Base-by-base conservation (phyloP, 768 basidiomycete species). In the Amanita thiersii region DNA sequence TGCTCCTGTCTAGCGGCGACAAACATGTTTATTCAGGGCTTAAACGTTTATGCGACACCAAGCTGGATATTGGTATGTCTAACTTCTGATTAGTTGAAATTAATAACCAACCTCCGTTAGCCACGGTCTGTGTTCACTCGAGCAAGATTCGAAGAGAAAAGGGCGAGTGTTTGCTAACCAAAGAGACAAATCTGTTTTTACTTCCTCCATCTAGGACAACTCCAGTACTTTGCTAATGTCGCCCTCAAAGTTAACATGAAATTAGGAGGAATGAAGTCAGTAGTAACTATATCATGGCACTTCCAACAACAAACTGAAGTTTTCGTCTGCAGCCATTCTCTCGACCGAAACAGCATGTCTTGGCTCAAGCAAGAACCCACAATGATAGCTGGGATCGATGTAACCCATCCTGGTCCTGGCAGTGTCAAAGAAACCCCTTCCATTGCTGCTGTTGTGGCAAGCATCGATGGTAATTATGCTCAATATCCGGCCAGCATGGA, bases 401-500 rank as follows among this genome's bases (percentile, higher is more conserved):
- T 86, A 17, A 88, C 84, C 1, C 86, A 90, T 59, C 86, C 86
- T 15, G 82, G 86, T 14, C 79, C 77, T 3, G 80, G 81, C 1
- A 85, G 81, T 44, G 69, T 77, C 47, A 72, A 69, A 15, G 86
- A 85, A 4, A 83, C 82, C 0, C 87, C 86, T 9, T 86, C 84
- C 1, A 81, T 91, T 45, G 86, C 86, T 0, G 88, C 86, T 3
- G 84, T 89, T n/a, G 87, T 89, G 4, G 88, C 79, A 1, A 89
- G 79, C 47, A 64, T 72, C 18, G 87, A 90, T 51, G 41, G 46
- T 3, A 57, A 68, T 2, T 87, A 71, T 50, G 75, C 72, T 0
- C 85, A 88, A 38, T 89, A 70, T 58, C 87, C 87, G 0, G 82
- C 77, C 1, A 85, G 83, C 47, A 59, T 91, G 63, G 64, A 73